phyloP scores from a whole-genome alignment of 352 stramenopile species.

The Halophytophthora polymorphica region DNA sequence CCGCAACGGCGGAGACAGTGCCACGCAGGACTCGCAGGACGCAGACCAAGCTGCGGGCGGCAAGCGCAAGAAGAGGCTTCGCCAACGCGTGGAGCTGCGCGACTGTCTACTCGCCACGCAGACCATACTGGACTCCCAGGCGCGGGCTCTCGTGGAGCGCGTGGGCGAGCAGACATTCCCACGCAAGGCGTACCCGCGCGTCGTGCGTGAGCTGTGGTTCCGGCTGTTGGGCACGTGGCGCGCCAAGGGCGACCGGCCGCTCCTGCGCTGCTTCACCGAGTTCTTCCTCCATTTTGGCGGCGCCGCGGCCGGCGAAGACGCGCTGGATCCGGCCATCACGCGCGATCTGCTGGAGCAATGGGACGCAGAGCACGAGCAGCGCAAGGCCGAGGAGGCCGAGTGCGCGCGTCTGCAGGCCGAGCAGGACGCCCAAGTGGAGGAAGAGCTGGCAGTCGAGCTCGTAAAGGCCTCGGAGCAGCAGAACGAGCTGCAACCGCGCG shows the following conservation, averaged over 20 bases:
- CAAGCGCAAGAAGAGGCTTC: constrained; percentile 10
- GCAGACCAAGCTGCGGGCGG: background rate
- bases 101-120: constrained; percentile 66
- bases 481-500: background rate
- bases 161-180: constrained; percentile 36
- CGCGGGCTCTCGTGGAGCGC: constrained; percentile 35
- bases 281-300: constrained; percentile 37
- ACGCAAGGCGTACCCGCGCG: constrained; percentile 36
- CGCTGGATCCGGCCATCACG: constrained; percentile 49
- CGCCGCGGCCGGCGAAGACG: constrained; percentile 26
- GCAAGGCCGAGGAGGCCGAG: constrained; percentile 18
- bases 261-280: constrained; percentile 74
- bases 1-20: constrained; percentile 17
- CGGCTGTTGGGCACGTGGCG: constrained; percentile 64
- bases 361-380: constrained; percentile 45
- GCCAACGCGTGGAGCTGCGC: constrained; percentile 28
- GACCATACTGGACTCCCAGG: constrained; percentile 54
- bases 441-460: constrained; percentile 3
- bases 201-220: constrained; percentile 68
- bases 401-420: constrained; percentile 5
- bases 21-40: background rate
- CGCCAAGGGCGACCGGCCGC: constrained; percentile 45
- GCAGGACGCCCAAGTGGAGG: background rate
- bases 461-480: background rate
- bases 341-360: constrained; percentile 69